A percentile compares a stretch with the other conserved stretches of the same genome.
Conservation (phyloP, 805 yeast species). For the Metschnikowia lachancei region DNA sequence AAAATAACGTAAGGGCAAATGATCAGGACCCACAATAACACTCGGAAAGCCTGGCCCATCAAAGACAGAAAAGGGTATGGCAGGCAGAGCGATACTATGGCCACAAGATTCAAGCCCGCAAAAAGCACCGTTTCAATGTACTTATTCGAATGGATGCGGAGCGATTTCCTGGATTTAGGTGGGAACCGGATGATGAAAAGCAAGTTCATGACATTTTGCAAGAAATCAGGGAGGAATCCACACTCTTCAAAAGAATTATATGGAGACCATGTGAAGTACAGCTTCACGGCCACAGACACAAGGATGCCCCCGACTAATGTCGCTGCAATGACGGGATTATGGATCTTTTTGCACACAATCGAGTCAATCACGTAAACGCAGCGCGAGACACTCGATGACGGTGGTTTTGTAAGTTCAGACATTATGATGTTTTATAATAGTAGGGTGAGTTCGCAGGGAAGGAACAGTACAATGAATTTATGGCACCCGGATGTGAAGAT, state of each 20-base stretch:
- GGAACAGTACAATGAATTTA: too few relatives aligned
- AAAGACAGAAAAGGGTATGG: constrained; percentile 10
- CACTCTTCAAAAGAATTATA: constrained; percentile 8
- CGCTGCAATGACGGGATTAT: constrained; percentile 21
- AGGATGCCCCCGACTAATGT: constrained; percentile 4
- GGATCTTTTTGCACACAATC: constrained; percentile 7
- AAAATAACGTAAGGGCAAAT: constrained; percentile 24
- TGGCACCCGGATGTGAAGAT: too few relatives aligned
- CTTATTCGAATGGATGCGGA: constrained; percentile 7
- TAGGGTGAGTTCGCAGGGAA: too few relatives aligned
- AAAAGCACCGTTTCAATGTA: constrained; percentile 23
- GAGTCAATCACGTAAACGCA: constrained; percentile 8
- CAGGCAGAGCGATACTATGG: constrained; percentile 15
- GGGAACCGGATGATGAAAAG: constrained; percentile 30
- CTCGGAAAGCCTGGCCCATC: constrained; percentile 13
- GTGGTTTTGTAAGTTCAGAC: constrained; percentile 3
- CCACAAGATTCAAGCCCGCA: constrained; percentile 21
- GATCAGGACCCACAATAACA: constrained; percentile 20
- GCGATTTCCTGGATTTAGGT: constrained; percentile 10
- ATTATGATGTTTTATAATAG: background rate
- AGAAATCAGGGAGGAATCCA: constrained; percentile 20
- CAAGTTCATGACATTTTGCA: constrained; percentile 28
- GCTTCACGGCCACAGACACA: constrained; percentile 7
- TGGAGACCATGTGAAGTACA: constrained; percentile 7
- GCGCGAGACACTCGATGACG: constrained; percentile 5